These are phyloP conservation scores for Eleusine coracana DNA, from an alignment of 176 grass and related monocot genomes.

Conservation along the genomic window DNA sequence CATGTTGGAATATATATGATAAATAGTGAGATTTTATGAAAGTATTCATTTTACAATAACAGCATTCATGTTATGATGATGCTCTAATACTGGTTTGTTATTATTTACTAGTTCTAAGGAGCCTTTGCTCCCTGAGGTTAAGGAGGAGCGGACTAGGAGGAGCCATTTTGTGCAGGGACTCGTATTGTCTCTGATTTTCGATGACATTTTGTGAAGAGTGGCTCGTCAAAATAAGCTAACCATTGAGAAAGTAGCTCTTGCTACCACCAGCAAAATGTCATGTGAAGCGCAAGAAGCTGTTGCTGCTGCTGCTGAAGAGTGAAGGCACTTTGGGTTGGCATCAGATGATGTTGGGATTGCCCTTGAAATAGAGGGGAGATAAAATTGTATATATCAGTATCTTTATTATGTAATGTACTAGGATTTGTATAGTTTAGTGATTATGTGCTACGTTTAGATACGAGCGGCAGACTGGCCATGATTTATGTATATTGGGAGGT, in stretches of 20 bases:
- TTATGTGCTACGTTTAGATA: background rate
- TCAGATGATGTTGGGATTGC: background rate
- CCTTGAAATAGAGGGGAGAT: slow-evolving; percentile 9
- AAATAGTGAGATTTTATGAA: background rate
- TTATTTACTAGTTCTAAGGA: slow-evolving; percentile 47
- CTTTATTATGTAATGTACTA: background rate
- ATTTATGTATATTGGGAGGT: background rate
- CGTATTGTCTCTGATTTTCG: slow-evolving; percentile 72
- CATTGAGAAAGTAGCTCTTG: slow-evolving; percentile 26
- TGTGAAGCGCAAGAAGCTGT: background rate
- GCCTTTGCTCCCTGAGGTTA: slow-evolving; percentile 67
- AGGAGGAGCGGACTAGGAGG: slow-evolving; percentile 70
- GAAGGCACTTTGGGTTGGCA: background rate
- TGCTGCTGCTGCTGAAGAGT: background rate
- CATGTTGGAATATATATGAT: slow-evolving; percentile 4
- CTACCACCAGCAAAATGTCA: background rate
- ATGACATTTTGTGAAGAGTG: slow-evolving; percentile 55
- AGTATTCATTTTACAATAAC: background rate
- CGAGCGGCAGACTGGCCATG: background rate
- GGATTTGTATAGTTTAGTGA: background rate
- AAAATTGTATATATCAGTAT: slow-evolving; percentile 47
- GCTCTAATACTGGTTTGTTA: slow-evolving; percentile 7
- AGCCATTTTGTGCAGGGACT: slow-evolving; percentile 77
- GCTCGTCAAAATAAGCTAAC: background rate
- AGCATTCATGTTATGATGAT: background rate